These are phyloP conservation scores for Retiboletus flavoniger DNA, from an alignment of 1,284 basidiomycete genomes.

Conservation along the genomic window DNA sequence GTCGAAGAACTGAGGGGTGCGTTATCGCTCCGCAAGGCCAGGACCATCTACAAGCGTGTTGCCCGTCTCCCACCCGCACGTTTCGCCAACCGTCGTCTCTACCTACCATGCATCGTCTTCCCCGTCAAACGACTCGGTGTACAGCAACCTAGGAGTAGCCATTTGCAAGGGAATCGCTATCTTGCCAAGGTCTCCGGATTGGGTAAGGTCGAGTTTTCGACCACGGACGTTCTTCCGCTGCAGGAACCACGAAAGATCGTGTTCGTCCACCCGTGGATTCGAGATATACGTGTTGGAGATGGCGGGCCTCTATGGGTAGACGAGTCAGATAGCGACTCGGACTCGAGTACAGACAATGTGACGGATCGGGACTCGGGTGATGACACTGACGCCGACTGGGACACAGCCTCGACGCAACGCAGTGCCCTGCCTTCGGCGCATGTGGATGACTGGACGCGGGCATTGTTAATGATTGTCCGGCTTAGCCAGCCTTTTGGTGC, in stretches of 20 bases:
- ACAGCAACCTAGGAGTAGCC: not conserved
- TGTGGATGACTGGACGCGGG: not conserved
- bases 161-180: not conserved
- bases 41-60: too few species aligned
- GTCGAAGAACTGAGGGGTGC: too few species aligned
- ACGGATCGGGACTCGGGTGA: not conserved
- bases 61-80: not conserved
- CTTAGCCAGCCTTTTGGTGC: not conserved
- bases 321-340: not conserved
- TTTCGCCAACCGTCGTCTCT: too few species aligned
- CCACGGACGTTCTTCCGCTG: not conserved
- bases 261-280: too few species aligned
- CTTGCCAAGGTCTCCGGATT: not conserved
- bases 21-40: too few species aligned
- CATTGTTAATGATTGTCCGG: not conserved
- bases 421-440: not conserved
- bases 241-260: not conserved
- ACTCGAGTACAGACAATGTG: not conserved
- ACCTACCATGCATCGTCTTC: not conserved
- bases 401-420: not conserved
- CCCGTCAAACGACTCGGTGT: not conserved
- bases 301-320: not conserved
- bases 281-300: not conserved
- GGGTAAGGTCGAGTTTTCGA: not conserved
- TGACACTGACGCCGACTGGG: not conserved